phyloP scores from a whole-genome alignment of 768 basidiomycete species.

The Hydnomerulius pinastri region DNA sequence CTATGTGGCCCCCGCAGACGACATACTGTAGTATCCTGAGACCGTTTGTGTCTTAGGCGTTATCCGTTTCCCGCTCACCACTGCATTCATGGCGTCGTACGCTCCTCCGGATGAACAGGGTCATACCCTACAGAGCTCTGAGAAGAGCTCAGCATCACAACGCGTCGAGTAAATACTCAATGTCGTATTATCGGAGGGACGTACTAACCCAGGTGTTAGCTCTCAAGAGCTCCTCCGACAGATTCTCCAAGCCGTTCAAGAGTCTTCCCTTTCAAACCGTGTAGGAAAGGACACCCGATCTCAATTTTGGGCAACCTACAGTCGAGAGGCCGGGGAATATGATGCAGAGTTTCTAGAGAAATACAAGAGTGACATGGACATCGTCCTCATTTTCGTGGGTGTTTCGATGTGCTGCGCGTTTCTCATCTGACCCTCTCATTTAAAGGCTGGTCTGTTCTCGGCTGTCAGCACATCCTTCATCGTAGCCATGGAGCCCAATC shows the following conservation, averaged over 20 bases:
- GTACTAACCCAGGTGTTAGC: not conserved
- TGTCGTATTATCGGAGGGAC: not conserved
- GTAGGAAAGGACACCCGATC: not conserved
- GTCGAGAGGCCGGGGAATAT: constrained; percentile 14
- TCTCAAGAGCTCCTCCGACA: not conserved
- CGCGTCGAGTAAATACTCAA: not conserved
- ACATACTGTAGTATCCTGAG: too few species aligned
- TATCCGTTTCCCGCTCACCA: too few species aligned
- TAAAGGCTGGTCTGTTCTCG: constrained; percentile 48
- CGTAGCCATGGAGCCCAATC: constrained; percentile 35
- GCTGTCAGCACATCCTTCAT: constrained; percentile 41
- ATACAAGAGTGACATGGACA: constrained; percentile 21
- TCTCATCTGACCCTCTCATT: not conserved
- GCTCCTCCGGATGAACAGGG: too few species aligned
- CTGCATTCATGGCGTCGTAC: too few species aligned
- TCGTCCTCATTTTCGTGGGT: constrained; percentile 25
- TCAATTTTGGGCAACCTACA: constrained; percentile 16
- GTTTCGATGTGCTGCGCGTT: not conserved
- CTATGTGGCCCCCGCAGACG: too few species aligned
- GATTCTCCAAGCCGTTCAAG: not conserved
- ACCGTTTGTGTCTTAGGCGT: too few species aligned
- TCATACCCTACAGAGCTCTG: too few species aligned
- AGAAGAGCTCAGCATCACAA: not conserved
- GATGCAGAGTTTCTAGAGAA: constrained; percentile 18
- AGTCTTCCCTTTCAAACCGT: not conserved